Evolutionary conservation across 108 stramenopile species (phyloP), one percentile per base, ranked within the genome.

Genomic region (Cyclotella choctawhatcheeana): DNA sequence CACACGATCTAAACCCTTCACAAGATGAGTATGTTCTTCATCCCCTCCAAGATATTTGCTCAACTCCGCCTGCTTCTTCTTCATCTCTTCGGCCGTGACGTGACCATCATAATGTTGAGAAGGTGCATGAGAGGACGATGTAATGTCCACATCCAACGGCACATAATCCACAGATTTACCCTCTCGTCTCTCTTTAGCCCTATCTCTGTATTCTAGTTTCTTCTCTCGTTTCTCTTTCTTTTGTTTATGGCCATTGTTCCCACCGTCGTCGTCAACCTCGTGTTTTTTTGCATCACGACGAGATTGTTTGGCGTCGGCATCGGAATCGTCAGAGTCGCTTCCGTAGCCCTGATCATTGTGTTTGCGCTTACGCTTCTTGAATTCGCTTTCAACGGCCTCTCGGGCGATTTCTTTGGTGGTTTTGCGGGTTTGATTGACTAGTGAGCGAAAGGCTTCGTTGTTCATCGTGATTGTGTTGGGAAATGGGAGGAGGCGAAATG

Each of bases 41-140:
- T 93, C 93, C 17, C 94, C 94, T 1, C 94, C 94, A 5, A 95
- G 78, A 81, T 89, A 94, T 81, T 92, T 88, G 51, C 88, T 84
- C 25, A 87, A 76, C 44, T 89, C 87, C 2, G 82, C 84, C 58
- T 85, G 88, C 67, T 86, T 45, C 35, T 44, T 56, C 12, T 44
- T 56, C 12, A 67, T 58, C 51, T 64, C 37, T 25, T 71, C 74
- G 12, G 50, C 69, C 17, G 35, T 43, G 1, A 55, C 53, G 7
- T 59, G 58, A 4, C 21, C 58, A 61, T 44, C 44, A 40, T 32
- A 22, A n/a, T n/a, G n/a, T n/a, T n/a, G n/a, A n/a, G n/a, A n/a
- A n/a, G n/a, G n/a, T n/a, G 55, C 1, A 30, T 27, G 13, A 29
- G 12, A 14, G 12, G 37, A 40, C 37, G 37, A 24, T 5, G 1